A percentile compares a stretch with the other conserved stretches of the same genome.
Conservation (phyloP, 2,329 filamentous ascomycete genomes). For the Penicillium glabrum region DNA sequence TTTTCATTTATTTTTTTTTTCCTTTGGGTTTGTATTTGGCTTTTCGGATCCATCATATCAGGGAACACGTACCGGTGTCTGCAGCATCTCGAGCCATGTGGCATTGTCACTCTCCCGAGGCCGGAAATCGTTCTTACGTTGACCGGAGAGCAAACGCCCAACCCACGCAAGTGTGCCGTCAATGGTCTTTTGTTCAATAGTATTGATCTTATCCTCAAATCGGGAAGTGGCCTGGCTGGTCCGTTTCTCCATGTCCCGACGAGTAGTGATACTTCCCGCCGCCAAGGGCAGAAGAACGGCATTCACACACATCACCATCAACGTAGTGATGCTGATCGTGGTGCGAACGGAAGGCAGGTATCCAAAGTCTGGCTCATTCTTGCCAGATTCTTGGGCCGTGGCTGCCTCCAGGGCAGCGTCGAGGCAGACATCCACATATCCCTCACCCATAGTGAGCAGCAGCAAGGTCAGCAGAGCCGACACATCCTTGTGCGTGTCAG, state of each 20-base stretch:
- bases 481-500: conserved; percentile 92
- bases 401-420: conserved; percentile 74
- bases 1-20: not conserved
- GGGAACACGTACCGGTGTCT: conserved; percentile 61
- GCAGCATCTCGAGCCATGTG: conserved; percentile 67
- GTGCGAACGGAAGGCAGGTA: conserved; percentile 78
- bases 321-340: conserved; percentile 83
- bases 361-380: conserved; percentile 80
- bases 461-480: conserved; percentile 80
- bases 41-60: not conserved
- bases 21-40: not conserved
- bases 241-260: conserved; percentile 84
- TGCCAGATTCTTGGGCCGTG: conserved; percentile 72
- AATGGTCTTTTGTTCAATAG: conserved; percentile 66
- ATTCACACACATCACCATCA: conserved; percentile 89
- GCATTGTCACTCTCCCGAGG: conserved; percentile 72
- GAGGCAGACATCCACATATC: conserved; percentile 67
- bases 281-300: conserved; percentile 89
- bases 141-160: conserved; percentile 67
- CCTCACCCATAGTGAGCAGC: conserved; percentile 82
- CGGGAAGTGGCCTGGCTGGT: conserved; percentile 70
- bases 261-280: conserved; percentile 83
- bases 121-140: conserved; percentile 87
- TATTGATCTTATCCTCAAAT: conserved; percentile 81
- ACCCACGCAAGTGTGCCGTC: conserved; percentile 77